Base-by-base conservation (phyloP, 1,284 basidiomycete species). In the Melampsora larici-populina region DNA sequence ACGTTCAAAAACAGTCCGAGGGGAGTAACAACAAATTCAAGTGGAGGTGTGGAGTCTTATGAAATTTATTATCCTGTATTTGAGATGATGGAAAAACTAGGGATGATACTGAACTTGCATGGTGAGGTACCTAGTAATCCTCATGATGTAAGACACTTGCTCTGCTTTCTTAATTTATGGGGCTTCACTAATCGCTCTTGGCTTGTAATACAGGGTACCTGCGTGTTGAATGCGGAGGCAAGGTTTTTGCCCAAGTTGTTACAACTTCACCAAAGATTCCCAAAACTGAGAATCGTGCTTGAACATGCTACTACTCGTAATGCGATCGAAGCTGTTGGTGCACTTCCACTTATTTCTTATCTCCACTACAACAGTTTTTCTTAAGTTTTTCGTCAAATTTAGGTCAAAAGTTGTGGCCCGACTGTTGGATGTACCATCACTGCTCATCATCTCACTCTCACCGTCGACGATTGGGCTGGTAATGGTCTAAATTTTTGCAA, bases 291-390 rank as follows among this genome's bases (percentile, higher is more conserved):
- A 76, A 99, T 99, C 82, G 96, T 99, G 4, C 89, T 99, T 55
- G 97, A 99, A 85, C 97, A 99, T 83, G 97, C 97, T n/a, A 99
- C 97, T 0, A 98, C 95, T 1, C 89, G 92, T 51, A 93, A 92
- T 49, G 95, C 97, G 0, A 90, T 99, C n/a, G 93, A 96, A 81
- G 89, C 90, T 26, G 73, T 75, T 11, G 48, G 65, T 75, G 21
- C 13, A 9, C 36, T 33, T 49, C 11, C 33, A 18, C 40, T 67
- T 55, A 2, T 75, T 43, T 36, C 67, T 49, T 24, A 24, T 36
- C 26, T 17, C 43, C 46, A 24, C 33, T 51, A n/a, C 31, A 31
- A 21, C 15, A 17, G 13, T 13, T 26, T 33, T 36, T n/a, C 24
- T 55, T 2, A 17, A 4, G 11, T 2, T 43, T 55, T 15, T 55